A percentile compares a stretch with the other conserved stretches of the same genome.
Conservation (phyloP, 208 protist species). For the Leishmania turanica region DNA sequence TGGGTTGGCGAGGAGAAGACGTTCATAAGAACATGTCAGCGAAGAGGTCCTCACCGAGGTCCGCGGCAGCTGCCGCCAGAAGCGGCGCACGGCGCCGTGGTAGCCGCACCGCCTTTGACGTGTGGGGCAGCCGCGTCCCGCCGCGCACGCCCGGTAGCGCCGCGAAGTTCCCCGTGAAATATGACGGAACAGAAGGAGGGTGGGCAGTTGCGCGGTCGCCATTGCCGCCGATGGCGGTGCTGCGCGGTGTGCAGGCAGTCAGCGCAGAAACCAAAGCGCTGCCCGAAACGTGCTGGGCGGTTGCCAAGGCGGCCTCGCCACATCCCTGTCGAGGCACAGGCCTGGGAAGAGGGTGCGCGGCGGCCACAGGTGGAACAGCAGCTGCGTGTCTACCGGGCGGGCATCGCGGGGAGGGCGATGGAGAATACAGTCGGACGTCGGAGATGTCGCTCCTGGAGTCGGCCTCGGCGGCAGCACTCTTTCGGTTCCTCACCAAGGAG, state of each 20-base stretch:
- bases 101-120: not conserved
- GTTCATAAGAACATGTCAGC: conserved; percentile 61
- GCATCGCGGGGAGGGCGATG: conserved; percentile 21
- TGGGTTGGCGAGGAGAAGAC: not conserved
- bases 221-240: not conserved
- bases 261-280: conserved; percentile 7
- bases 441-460: not conserved
- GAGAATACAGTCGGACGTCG: conserved; percentile 7
- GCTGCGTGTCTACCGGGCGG: not conserved
- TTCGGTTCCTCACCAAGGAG: conserved; percentile 15
- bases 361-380: not conserved
- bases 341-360: conserved; percentile 2
- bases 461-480: not conserved
- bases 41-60: conserved; percentile 63
- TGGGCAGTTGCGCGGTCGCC: not conserved
- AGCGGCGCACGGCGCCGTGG: conserved; percentile 24
- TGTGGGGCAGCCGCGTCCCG: not conserved
- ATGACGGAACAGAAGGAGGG: not conserved
- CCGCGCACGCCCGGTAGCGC: not conserved
- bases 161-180: conserved; percentile 12
- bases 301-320: not conserved
- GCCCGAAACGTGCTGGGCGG: not conserved
- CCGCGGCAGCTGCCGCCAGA: conserved; percentile 20
- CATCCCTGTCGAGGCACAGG: not conserved
- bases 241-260: conserved; percentile 13